Base-by-base conservation (phyloP, 352 stramenopile species). In the Globisporangium yorkense region DNA sequence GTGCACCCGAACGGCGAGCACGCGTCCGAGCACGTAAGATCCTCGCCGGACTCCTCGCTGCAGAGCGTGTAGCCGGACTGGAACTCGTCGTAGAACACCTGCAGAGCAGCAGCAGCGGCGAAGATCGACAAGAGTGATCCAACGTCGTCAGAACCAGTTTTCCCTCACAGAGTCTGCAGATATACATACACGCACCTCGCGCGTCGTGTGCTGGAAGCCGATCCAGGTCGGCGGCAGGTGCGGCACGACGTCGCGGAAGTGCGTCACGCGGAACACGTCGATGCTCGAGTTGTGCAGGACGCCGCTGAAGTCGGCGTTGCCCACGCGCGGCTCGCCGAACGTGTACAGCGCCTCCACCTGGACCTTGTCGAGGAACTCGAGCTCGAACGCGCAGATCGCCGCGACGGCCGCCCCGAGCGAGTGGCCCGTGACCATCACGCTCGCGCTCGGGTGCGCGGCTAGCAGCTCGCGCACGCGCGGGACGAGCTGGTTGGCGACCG, bases 1-100 rank as follows among this genome's bases (percentile, higher is more conserved):
- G 79, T 90, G 66, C 82, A 90, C 7, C 80, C 71, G 37, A 89
- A 88, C 0, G 78, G 76, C 8, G 78, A 87, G 69, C 82, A 92
- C n/a, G 66, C 61, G 52, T 92, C 66, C 27, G 80, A 89, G 61
- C 84, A 94, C 2, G 51, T 61, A 1, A 69, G 62, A 49, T 94
- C 84, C 78, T 94, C 84, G 5, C 80, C 80, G 46, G 84, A 61
- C 16, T 54, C 65, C 1, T 68, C 69, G 52, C 81, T 80, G 50
- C 84, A 94, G 0, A 81, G 64, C 44, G 62, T 71, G 61, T 87
- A 92, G 20, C 24, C 75, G 2, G 70, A 71, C 4, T 81, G 87
- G 57, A 89, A 89, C 57, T 92, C 67, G 54, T 91, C 78, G 64
- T 94, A 94, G 52, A 87, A 94, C 21, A 94, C 77, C 82, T 92